These are phyloP conservation scores for Bifiguratus adelaidae DNA, from an alignment of 192 early-diverging fungal species.

Conservation along the genomic window DNA sequence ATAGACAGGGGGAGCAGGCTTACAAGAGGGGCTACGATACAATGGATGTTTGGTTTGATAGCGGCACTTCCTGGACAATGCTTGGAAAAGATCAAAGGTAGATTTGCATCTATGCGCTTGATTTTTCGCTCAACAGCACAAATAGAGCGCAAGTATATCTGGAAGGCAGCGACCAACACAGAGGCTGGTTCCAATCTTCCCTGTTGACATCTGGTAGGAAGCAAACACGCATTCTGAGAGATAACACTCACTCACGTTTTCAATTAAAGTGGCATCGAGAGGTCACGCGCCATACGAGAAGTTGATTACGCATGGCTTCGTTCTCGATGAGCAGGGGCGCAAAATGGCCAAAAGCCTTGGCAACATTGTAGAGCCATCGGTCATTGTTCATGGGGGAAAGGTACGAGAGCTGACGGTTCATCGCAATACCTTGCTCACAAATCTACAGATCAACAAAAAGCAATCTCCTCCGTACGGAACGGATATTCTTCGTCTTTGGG, in stretches of 20 bases:
- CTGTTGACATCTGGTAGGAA: slow-evolving; percentile 50
- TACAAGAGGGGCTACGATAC: slow-evolving; percentile 63
- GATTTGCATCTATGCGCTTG: not conserved
- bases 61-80: slow-evolving; percentile 67
- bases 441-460: slow-evolving; percentile 8
- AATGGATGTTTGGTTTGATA: slow-evolving; percentile 87
- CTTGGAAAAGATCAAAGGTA: too few species aligned
- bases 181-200: slow-evolving; percentile 82
- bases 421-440: not conserved
- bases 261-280: slow-evolving; percentile 38
- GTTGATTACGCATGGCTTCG: slow-evolving; percentile 75
- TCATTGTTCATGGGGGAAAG: slow-evolving; percentile 59
- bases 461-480: slow-evolving; percentile 64
- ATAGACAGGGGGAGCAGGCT: slow-evolving; percentile 35
- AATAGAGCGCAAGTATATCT: slow-evolving; percentile 65
- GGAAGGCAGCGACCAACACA: slow-evolving; percentile 75
- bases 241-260: not conserved
- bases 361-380: slow-evolving; percentile 56
- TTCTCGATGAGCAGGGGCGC: slow-evolving; percentile 63
- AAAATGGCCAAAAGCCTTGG: slow-evolving; percentile 84
- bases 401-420: slow-evolving; percentile 1
- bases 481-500: slow-evolving; percentile 64
- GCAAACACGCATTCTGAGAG: not conserved
- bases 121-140: too few species aligned
- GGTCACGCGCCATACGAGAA: slow-evolving; percentile 57